Evolutionary conservation across 176 grass and related monocot species (phyloP), one percentile per base, ranked within the genome.

Genomic region (Carex myosuroides): DNA sequence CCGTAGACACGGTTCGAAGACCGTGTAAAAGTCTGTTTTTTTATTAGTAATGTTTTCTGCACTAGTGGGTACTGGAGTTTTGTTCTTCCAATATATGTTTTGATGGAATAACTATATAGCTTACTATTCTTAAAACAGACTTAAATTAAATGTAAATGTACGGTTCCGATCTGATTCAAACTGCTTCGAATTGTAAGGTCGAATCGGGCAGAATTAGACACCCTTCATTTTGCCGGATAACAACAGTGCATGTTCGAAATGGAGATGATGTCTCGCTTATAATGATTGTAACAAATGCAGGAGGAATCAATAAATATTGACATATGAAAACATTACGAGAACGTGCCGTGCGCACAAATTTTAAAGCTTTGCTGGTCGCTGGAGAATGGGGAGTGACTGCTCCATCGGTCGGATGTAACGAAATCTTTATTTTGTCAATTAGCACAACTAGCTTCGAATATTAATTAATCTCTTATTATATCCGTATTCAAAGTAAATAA

Each of bases 341-440:
- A 75, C 71, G 71, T 75, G 71, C 46, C 71, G 71, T 75, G 71
- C 71, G 46, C 71, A 30, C 42, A 26, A 24, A 46, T 75, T 50
- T 75, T 44, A 46, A 75, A 29, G 46, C 70, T 75, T 24, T 53
- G 44, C 70, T 75, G 70, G n/a, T 53, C 22, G 70, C 70, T 75
- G 44, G 70, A 53, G 70, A 74, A 20, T 74, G 70, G 66, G 66
- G 66, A 70, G 42, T 72, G 69, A 72, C 68, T 44, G 69, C 48
- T 46, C 3, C 11, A 50, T 73, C 17, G 3, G 8, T 41, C 18
- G 37, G 44, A 53, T 53, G 52, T 74, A 53, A 74, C 70, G 13
- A 50, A 74, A 74, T 74, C 44, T 74, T 74, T 74, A 74, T 74
- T 74, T 74, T 74, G 70, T 74, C 42, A 50, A 74, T 26, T 74